A percentile compares a stretch with the other conserved stretches of the same genome.
These are phyloP conservation scores for Casuarina equisetifolia DNA, from an alignment of 306 rosid genomes.

Conservation along the genomic window DNA sequence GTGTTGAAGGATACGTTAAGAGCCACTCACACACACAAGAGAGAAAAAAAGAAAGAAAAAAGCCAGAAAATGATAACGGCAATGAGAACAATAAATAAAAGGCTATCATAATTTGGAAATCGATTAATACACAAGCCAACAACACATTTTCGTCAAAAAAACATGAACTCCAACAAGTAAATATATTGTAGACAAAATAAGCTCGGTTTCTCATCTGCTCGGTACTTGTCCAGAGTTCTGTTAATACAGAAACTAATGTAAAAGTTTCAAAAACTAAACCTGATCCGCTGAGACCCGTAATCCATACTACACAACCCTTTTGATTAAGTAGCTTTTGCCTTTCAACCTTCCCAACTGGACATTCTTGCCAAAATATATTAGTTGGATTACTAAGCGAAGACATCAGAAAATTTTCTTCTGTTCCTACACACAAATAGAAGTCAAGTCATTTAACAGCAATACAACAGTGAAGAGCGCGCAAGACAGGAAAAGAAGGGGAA, in stretches of 20 bases:
- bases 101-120: not conserved
- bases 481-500: too few relatives aligned
- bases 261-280: slow-evolving; percentile 39
- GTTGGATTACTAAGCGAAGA: slow-evolving; percentile 62
- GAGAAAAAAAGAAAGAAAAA: not conserved
- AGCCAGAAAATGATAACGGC: not conserved
- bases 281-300: slow-evolving; percentile 93
- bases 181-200: not conserved
- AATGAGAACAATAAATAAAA: not conserved
- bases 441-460: slow-evolving; percentile 30
- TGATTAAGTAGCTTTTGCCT: slow-evolving; percentile 85
- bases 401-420: slow-evolving; percentile 45
- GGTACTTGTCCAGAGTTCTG: not conserved
- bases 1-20: not conserved
- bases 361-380: slow-evolving; percentile 84
- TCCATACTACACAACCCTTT: slow-evolving; percentile 90
- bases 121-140: not conserved
- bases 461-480: not conserved
- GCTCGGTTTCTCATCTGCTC: not conserved
- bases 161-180: not conserved
- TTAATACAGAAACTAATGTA: not conserved
- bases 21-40: not conserved
- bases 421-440: slow-evolving; percentile 19
- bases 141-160: not conserved
- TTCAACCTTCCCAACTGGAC: slow-evolving; percentile 64